A percentile compares a stretch with the other conserved stretches of the same genome.
Conservation (phyloP, 257 asterid genomes). For the Rehmannia glutinosa region DNA sequence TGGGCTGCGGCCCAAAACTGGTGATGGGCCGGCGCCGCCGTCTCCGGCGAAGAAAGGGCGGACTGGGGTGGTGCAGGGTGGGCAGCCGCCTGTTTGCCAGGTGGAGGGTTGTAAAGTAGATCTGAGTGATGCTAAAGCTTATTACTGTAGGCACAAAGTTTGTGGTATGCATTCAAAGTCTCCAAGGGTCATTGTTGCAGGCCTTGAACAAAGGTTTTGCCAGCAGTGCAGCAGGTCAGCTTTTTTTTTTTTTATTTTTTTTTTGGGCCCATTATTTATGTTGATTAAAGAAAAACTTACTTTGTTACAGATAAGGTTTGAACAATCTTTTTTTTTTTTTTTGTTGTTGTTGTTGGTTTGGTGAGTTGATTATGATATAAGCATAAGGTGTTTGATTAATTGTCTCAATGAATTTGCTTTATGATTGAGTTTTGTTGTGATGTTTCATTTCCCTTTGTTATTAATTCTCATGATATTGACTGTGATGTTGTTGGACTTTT, state of each 20-base stretch:
- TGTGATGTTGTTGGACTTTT: too few species aligned
- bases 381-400: not conserved
- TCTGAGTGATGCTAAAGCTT: slow-evolving; percentile 82
- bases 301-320: too few species aligned
- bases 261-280: too few species aligned
- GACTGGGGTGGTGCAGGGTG: slow-evolving; percentile 28
- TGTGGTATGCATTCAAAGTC: slow-evolving; percentile 76
- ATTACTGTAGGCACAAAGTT: slow-evolving; percentile 80
- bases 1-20: slow-evolving; percentile 20
- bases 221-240: slow-evolving; percentile 91
- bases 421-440: not conserved
- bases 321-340: not conserved
- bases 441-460: not conserved
- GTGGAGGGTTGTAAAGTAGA: slow-evolving; percentile 81
- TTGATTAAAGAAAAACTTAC: too few species aligned
- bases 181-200: slow-evolving; percentile 61
- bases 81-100: slow-evolving; percentile 70
- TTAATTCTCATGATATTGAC: slow-evolving; percentile 9
- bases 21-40: slow-evolving; percentile 17
- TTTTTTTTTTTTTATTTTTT: not conserved
- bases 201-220: slow-evolving; percentile 83
- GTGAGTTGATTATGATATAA: too few species aligned
- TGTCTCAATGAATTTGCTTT: not conserved
- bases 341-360: slow-evolving; percentile 1
- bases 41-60: slow-evolving; percentile 58